Evolutionary conservation across 805 yeast genomes (phyloP).

Genomic region (Vanderwaltozyma verrucispora): DNA sequence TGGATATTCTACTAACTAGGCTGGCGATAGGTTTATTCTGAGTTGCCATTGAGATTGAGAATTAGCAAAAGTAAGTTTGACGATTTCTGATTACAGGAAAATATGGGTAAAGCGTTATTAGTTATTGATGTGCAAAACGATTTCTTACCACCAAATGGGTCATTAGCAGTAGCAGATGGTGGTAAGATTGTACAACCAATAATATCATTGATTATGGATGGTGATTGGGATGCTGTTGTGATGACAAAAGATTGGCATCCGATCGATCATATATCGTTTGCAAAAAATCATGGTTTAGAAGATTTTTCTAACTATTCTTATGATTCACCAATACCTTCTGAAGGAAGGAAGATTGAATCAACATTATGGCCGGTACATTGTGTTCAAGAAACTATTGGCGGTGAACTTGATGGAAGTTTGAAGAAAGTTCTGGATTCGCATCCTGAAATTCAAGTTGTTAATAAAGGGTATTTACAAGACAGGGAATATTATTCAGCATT

Average conservation of each 20-base stretch:
- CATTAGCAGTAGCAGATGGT: constrained; percentile 65
- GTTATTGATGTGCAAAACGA: constrained; percentile 82
- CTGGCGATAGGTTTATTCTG: too few relatives aligned
- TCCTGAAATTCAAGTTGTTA: constrained; percentile 35
- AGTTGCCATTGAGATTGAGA: too few relatives aligned
- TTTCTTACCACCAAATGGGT: constrained; percentile 68
- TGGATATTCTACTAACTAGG: too few relatives aligned
- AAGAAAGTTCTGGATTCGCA: neutral
- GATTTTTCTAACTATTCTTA: constrained; percentile 46
- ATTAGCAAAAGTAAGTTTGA: too few relatives aligned
- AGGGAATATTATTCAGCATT: constrained; percentile 87
- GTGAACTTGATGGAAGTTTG: constrained; percentile 35
- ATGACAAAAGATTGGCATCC: constrained; percentile 93
- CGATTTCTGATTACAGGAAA: too few relatives aligned
- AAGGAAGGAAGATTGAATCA: constrained; percentile 29
- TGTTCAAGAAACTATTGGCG: constrained; percentile 59
- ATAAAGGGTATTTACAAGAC: constrained; percentile 62
- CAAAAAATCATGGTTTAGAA: constrained; percentile 44
- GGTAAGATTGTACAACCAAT: constrained; percentile 45
- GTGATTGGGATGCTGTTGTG: constrained; percentile 52
- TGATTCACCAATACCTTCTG: constrained; percentile 36
- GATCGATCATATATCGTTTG: constrained; percentile 66
- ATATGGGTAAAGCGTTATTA: constrained; percentile 43
- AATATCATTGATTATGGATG: constrained; percentile 31
- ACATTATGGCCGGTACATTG: constrained; percentile 90